These are phyloP conservation scores for Ustilago sp. DNA, from an alignment of 1,284 basidiomycete genomes.

Conservation along the genomic window DNA sequence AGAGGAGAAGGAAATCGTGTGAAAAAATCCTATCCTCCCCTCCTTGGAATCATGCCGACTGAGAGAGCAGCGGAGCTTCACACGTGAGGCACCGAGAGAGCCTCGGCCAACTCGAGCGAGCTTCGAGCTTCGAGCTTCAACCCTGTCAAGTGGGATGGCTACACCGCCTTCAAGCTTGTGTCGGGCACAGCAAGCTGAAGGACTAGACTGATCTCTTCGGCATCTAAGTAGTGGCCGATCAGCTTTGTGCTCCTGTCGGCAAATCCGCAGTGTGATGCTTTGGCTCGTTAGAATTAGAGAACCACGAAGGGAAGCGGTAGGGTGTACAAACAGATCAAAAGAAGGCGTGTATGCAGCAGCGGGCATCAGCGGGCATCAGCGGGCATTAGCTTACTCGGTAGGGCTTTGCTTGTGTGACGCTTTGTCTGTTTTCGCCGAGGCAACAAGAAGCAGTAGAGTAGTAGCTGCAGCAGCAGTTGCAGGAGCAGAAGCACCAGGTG, in stretches of 20 bases:
- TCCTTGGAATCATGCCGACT: neutral
- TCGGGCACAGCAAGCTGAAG: neutral
- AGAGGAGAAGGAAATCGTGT: conserved; percentile 1
- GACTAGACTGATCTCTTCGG: neutral
- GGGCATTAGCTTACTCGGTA: neutral
- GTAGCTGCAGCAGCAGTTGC: neutral
- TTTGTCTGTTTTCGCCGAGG: neutral
- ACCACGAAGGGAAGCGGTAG: neutral
- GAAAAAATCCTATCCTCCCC: conserved; percentile 1
- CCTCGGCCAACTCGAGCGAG: conserved; percentile 5
- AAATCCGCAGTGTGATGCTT: neutral
- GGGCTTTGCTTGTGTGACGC: neutral
- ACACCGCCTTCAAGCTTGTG: neutral
- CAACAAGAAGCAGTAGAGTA: neutral
- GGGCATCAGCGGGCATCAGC: neutral
- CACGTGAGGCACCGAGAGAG: neutral
- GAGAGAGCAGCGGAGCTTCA: conserved; percentile 1
- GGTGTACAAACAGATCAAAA: neutral
- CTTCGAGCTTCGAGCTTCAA: neutral
- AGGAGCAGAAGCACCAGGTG: conserved; percentile 8
- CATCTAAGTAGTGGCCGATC: neutral
- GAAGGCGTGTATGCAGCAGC: neutral
- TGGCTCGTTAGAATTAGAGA: neutral
- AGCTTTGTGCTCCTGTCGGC: neutral
- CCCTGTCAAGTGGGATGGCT: neutral